phyloP scores from a whole-genome alignment of 176 grass and related monocot genomes.

The Triticum dicoccoides region DNA sequence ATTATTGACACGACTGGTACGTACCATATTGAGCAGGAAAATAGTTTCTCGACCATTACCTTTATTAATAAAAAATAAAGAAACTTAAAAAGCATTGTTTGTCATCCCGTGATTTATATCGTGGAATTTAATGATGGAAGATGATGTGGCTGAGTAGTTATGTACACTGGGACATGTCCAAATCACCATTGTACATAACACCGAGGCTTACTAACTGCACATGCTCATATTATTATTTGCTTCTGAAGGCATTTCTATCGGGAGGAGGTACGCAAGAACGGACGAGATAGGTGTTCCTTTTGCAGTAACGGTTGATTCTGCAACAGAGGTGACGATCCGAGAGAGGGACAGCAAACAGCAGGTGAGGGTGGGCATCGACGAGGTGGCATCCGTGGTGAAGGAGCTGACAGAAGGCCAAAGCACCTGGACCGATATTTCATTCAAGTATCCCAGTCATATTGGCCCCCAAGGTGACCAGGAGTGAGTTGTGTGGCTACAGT shows the following conservation, averaged over 20 bases:
- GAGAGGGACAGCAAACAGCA: constrained; percentile 78
- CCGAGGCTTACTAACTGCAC: background rate
- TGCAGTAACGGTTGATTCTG: constrained; percentile 60
- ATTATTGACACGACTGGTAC: constrained; percentile 70
- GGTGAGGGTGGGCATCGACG: constrained; percentile 47
- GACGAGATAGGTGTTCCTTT: constrained; percentile 80
- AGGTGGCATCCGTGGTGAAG: constrained; percentile 62
- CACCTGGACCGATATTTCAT: constrained; percentile 56
- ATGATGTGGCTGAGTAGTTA: background rate
- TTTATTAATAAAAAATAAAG: background rate
- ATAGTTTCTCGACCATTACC: background rate
- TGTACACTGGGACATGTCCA: background rate
- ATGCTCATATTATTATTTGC: background rate
- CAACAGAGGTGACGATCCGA: constrained; percentile 43
- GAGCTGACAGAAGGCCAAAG: constrained; percentile 62
- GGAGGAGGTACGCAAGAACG: constrained; percentile 66
- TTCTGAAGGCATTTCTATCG: constrained; percentile 66
- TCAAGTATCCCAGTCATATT: constrained; percentile 47
- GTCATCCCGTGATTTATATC: background rate
- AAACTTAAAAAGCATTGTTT: background rate
- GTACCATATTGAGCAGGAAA: background rate
- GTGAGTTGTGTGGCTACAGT: constrained; percentile 1
- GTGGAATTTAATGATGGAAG: background rate
- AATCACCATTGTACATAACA: background rate
- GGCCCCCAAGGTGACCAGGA: constrained; percentile 47